phyloP scores from a whole-genome alignment of 768 basidiomycete genomes.

The Melanogaster broomeanus region DNA sequence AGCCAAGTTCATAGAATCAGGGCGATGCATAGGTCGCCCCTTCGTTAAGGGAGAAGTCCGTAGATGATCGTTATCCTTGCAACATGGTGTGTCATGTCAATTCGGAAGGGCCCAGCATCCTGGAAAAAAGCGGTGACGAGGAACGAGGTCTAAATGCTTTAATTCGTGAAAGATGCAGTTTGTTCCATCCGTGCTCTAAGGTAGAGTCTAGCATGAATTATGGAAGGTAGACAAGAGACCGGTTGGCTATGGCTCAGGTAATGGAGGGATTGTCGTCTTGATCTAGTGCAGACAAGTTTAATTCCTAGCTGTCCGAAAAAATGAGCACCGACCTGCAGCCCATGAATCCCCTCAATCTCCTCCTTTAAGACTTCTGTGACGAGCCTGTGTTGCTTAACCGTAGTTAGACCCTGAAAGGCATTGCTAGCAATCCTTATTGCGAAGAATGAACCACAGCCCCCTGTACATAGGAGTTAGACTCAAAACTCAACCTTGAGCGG shows the following conservation, averaged over 20 bases:
- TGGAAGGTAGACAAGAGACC: neutral
- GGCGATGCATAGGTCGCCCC: neutral
- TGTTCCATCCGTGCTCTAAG: constrained; percentile 6
- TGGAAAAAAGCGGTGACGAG: neutral
- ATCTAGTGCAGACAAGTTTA: constrained; percentile 33
- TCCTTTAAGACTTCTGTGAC: constrained; percentile 85
- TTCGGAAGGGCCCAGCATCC: neutral
- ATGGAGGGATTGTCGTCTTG: constrained; percentile 40
- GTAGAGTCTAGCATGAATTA: constrained; percentile 3
- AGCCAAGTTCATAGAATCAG: neutral
- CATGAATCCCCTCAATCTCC: constrained; percentile 91
- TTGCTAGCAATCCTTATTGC: constrained; percentile 85
- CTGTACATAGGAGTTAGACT: constrained; percentile 40
- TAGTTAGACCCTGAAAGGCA: constrained; percentile 83
- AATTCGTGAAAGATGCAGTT: neutral
- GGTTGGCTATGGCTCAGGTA: constrained; percentile 2
- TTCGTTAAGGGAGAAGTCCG: neutral
- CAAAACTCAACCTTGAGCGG: neutral
- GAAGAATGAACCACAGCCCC: constrained; percentile 97
- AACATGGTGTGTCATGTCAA: neutral
- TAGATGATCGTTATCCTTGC: neutral
- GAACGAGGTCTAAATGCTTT: neutral
- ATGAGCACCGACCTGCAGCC: constrained; percentile 73
- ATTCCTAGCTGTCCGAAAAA: neutral
- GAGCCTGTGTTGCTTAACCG: constrained; percentile 91